These are phyloP conservation scores for Flueggea neowawraea DNA, from an alignment of 441 rosid species.

Conservation along the genomic window DNA sequence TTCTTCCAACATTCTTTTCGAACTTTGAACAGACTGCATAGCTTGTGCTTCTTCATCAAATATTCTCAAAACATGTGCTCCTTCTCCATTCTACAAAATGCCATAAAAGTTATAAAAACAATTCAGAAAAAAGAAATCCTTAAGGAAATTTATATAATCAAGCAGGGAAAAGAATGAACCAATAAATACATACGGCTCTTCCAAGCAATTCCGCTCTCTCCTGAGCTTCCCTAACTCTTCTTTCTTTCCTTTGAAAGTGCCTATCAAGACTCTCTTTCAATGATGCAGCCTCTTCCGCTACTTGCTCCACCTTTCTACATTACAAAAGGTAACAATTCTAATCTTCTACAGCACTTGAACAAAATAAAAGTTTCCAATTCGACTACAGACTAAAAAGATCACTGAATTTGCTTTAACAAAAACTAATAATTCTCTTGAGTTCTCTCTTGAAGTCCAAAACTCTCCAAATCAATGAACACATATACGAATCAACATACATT, in stretches of 20 bases:
- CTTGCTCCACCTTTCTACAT: slow-evolving; percentile 86
- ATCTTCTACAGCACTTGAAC: too few relatives aligned
- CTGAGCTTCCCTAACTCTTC: slow-evolving; percentile 67
- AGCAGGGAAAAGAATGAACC: background rate
- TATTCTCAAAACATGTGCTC: slow-evolving; percentile 79
- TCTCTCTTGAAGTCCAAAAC: too few relatives aligned
- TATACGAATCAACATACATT: too few relatives aligned
- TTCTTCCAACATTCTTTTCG: slow-evolving; percentile 84
- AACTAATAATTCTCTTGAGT: too few relatives aligned
- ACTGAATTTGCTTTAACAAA: too few relatives aligned
- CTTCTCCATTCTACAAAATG: slow-evolving; percentile 64
- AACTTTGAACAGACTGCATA: slow-evolving; percentile 78
- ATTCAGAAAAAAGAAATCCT: background rate
- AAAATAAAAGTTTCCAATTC: too few relatives aligned
- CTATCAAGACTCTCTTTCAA: slow-evolving; percentile 76
- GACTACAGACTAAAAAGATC: too few relatives aligned
- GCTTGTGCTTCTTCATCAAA: slow-evolving; percentile 96
- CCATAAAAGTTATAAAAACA: background rate
- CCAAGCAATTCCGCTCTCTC: slow-evolving; percentile 91
- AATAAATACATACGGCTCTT: slow-evolving; percentile 52
- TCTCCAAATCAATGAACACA: too few relatives aligned
- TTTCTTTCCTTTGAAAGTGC: slow-evolving; percentile 63
- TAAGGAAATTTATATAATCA: background rate
- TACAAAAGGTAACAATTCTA: background rate
- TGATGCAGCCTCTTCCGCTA: slow-evolving; percentile 84